Base-by-base conservation (phyloP, 2,329 filamentous ascomycete species). In the Apiospora saccharicola region DNA sequence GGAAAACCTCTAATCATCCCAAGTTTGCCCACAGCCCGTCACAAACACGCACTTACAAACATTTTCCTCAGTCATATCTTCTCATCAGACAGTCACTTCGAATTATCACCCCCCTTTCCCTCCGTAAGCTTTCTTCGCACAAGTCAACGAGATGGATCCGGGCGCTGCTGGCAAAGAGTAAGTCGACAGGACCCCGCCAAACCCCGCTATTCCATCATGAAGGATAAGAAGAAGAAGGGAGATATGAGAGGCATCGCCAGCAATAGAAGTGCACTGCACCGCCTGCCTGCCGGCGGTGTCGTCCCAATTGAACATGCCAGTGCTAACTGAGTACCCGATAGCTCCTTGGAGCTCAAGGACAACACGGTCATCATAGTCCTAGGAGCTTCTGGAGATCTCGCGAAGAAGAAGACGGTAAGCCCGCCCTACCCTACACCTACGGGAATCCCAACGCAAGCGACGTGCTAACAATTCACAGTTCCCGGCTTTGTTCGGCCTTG, bases 401-500 rank as follows among this genome's bases (percentile, higher is more conserved):
- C 96, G 70, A 99, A 99, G 90, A 99, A 99, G 92, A 99, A 99
- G 92, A 99, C 96, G 67, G 95, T 97, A 86, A 83, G 91, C 83
- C 75, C 70, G 69, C 72, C 44, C 41, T 67, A 46, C 49, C 53
- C 16, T 61, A 3, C 53, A 8, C 30, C 71, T 61, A 44, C 43
- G 68, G 37, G 10, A 41, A 41, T 10, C 7, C 51, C 67, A 71
- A 67, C 34, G 30, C 70, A 70, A 26, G 67, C 53, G 74, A 72
- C n/a, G 71, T 77, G 77, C 79, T 81, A 77, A 84, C 78, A 75
- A 74, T 51, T 70, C 73, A 53, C 53, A 98, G 94, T 99, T 97
- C 86, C 96, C 96, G 77, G 96, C 96, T 73, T 91, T 99, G 72
- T 99, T 99, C 83, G 96, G 96, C 78, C 91, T 99, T 80, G 95